phyloP scores from a whole-genome alignment of 257 asterid genomes.

The Rhazya stricta region DNA sequence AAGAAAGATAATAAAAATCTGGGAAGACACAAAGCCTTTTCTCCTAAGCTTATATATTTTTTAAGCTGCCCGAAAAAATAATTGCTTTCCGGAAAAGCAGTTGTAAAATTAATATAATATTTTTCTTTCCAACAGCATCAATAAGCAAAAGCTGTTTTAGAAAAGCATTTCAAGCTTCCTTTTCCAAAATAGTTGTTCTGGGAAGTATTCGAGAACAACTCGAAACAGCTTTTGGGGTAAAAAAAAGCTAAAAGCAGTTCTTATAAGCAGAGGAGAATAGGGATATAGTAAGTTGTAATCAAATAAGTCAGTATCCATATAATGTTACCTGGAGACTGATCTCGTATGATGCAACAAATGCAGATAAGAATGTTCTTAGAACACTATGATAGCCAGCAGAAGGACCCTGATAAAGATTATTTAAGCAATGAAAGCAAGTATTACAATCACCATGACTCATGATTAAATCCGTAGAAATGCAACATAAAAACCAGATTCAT shows the following conservation, averaged over 20 bases:
- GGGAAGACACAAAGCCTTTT: conserved; percentile 8
- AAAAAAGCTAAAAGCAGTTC: too few species aligned
- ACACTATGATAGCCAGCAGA: conserved; percentile 74
- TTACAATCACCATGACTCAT: conserved; percentile 1
- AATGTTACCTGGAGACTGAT: conserved; percentile 74
- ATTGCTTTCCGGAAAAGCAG: too few species aligned
- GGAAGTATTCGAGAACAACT: too few species aligned
- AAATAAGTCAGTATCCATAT: conserved; percentile 7
- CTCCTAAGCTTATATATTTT: too few species aligned
- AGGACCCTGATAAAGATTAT: conserved; percentile 50
- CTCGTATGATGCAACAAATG: conserved; percentile 90
- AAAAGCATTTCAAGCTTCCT: too few species aligned
- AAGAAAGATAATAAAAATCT: conserved; percentile 21
- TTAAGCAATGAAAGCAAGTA: conserved; percentile 7
- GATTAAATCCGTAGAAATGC: background rate
- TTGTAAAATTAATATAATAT: too few species aligned
- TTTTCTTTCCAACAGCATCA: too few species aligned
- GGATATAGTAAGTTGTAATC: background rate
- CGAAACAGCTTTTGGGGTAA: too few species aligned
- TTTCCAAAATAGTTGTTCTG: too few species aligned
- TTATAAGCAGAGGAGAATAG: too few species aligned
- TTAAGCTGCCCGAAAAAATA: too few species aligned
- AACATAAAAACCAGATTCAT: background rate
- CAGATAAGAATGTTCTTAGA: conserved; percentile 74
- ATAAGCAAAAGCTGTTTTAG: too few species aligned